Evolutionary conservation across 192 early-diverging fungal genomes (phyloP).

Genomic region (Spizellomyces punctatus): DNA sequence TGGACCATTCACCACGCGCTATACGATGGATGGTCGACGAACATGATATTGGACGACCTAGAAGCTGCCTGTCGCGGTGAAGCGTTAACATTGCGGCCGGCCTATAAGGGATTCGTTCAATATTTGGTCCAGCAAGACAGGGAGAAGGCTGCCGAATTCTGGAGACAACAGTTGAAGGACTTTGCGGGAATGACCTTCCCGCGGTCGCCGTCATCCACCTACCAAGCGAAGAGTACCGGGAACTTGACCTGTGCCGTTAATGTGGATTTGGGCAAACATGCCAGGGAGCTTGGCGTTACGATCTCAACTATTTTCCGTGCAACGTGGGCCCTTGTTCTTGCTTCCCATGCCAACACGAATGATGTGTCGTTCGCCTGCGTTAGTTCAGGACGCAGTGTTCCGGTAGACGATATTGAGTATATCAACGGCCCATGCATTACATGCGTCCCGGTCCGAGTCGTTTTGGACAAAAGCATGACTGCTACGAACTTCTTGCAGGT

Average conservation of each 20-base stretch:
- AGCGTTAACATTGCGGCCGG: conserved; percentile 9
- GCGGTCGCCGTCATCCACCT: not conserved
- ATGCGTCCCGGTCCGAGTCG: conserved; percentile 11
- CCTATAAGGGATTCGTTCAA: conserved; percentile 21
- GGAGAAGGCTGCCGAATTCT: not conserved
- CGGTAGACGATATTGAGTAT: conserved; percentile 23
- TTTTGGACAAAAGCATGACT: not conserved
- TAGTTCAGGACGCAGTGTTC: conserved; percentile 29
- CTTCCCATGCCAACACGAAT: conserved; percentile 2
- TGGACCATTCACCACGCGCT: conserved; percentile 6
- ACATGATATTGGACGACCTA: conserved; percentile 1
- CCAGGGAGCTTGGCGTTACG: conserved; percentile 23
- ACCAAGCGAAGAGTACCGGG: not conserved
- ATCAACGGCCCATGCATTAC: conserved; percentile 28
- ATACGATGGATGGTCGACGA: not conserved
- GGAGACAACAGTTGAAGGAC: conserved; percentile 13
- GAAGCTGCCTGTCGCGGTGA: not conserved
- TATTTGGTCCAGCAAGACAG: not conserved
- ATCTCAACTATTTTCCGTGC: conserved; percentile 17
- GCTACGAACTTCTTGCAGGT: not conserved
- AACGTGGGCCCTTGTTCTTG: conserved; percentile 38
- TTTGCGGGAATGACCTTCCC: conserved; percentile 14
- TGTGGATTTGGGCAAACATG: not conserved
- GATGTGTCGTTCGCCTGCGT: conserved; percentile 37
- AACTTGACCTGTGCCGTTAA: not conserved